phyloP scores from a whole-genome alignment of 2,329 filamentous ascomycete genomes.

The Botryotinia globosa region DNA sequence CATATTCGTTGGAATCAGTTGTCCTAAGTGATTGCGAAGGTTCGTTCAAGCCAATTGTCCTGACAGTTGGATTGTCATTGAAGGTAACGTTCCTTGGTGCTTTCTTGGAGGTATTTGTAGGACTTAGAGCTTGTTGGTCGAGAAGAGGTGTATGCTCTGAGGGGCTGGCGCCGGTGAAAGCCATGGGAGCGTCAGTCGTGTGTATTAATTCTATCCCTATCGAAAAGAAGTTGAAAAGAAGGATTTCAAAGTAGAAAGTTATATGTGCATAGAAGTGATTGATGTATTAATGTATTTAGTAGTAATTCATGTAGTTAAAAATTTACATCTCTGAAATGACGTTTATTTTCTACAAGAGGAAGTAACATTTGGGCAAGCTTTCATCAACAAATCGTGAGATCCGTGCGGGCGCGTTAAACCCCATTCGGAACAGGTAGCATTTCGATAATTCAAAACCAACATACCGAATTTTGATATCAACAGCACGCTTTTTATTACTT shows the following conservation, averaged over 20 bases:
- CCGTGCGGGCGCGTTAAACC: not conserved
- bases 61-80: slow-evolving; percentile 65
- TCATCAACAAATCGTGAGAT: not conserved
- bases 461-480: not conserved
- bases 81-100: slow-evolving; percentile 65
- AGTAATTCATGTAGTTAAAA: not conserved
- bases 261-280: slow-evolving; percentile 1
- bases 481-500: not conserved
- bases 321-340: slow-evolving; percentile 14
- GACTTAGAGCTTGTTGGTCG: not conserved
- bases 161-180: slow-evolving; percentile 7
- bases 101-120: slow-evolving; percentile 14
- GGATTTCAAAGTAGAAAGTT: not conserved
- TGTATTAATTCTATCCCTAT: not conserved
- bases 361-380: slow-evolving; percentile 9
- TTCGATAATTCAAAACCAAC: not conserved
- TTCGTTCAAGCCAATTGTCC: slow-evolving; percentile 50
- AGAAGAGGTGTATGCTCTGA: slow-evolving; percentile 21
- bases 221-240: not conserved
- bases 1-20: slow-evolving; percentile 43
- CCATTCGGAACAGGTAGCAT: not conserved
- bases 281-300: not conserved
- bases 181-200: slow-evolving; percentile 6
- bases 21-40: slow-evolving; percentile 44
- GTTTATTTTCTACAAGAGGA: slow-evolving; percentile 15